Evolutionary conservation across 208 protist genomes (phyloP).

Genomic region (Crithidia bombi): DNA sequence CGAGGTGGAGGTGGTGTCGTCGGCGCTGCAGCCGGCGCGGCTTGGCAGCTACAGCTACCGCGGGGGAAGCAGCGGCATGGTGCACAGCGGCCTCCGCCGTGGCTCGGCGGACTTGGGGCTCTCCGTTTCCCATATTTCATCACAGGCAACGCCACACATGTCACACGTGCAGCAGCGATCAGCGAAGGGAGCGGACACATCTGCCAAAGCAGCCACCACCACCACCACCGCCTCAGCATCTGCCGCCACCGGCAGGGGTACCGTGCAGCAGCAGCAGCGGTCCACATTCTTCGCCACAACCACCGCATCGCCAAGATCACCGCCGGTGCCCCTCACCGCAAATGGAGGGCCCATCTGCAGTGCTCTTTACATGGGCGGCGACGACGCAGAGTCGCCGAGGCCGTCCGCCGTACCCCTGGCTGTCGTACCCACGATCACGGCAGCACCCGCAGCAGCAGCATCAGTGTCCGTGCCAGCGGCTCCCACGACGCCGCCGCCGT

Average conservation of each 20-base stretch:
- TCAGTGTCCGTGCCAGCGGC: neutral
- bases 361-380: slow-evolving; percentile 7
- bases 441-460: neutral
- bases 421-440: neutral
- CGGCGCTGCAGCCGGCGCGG: slow-evolving; percentile 18
- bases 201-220: neutral
- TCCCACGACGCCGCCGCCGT: slow-evolving; percentile 22
- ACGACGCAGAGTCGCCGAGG: slow-evolving; percentile 10
- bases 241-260: neutral
- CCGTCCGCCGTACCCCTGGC: neutral
- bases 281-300: neutral
- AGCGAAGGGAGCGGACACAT: neutral
- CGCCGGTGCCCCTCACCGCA: slow-evolving; percentile 10
- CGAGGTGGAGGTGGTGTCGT: slow-evolving; percentile 27
- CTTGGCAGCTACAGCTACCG: slow-evolving; percentile 23
- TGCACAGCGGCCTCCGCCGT: slow-evolving; percentile 32
- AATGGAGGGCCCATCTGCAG: slow-evolving; percentile 11
- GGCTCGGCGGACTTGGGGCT: slow-evolving; percentile 1
- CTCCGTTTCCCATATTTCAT: slow-evolving; percentile 6
- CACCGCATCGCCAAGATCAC: neutral
- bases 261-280: neutral
- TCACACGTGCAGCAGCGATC: neutral
- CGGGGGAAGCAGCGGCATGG: slow-evolving; percentile 31
- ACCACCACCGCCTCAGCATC: neutral
- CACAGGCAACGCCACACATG: slow-evolving; percentile 7